phyloP scores from a whole-genome alignment of 805 yeast species.

The Cyberlindnera bimundalis region DNA sequence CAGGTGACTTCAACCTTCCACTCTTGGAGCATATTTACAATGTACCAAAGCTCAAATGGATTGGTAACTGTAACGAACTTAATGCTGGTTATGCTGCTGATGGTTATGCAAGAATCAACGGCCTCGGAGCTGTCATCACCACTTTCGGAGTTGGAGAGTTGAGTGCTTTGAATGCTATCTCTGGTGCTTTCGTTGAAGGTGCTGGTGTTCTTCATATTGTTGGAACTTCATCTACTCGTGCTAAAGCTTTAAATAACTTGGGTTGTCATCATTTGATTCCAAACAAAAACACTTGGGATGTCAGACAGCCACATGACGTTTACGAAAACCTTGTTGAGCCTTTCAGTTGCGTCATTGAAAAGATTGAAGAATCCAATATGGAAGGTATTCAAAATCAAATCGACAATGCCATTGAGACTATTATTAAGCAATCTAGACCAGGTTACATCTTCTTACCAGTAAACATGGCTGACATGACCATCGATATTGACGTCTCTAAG shows the following conservation, averaged over 20 bases:
- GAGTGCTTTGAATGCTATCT: constrained; percentile 77
- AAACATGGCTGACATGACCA: constrained; percentile 45
- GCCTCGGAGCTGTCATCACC: constrained; percentile 35
- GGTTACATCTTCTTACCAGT: constrained; percentile 69
- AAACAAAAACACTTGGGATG: constrained; percentile 38
- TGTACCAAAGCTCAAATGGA: constrained; percentile 54
- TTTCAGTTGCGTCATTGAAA: constrained; percentile 51
- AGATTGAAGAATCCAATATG: constrained; percentile 42
- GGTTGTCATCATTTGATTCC: constrained; percentile 53
- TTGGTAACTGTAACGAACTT: constrained; percentile 84
- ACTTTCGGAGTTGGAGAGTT: constrained; percentile 92
- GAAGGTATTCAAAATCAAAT: constrained; percentile 52
- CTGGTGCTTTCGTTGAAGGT: constrained; percentile 81
- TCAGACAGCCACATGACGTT: constrained; percentile 52
- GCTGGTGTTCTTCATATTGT: constrained; percentile 83
- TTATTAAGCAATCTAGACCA: constrained; percentile 55
- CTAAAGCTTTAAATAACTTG: constrained; percentile 28
- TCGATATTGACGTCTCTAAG: constrained; percentile 30
- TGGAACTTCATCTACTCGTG: constrained; percentile 60
- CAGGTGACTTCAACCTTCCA: constrained; percentile 68
- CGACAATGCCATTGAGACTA: constrained; percentile 51
- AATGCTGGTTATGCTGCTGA: constrained; percentile 91
- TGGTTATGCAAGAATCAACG: constrained; percentile 66
- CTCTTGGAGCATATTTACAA: constrained; percentile 63
- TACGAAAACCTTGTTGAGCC: constrained; percentile 55